Percentiles rank a stretch among this genome's conserved stretches.
These are phyloP conservation scores for Annulohypoxylon truncatum DNA, from an alignment of 2,329 filamentous ascomycete species.

Conservation along the genomic window DNA sequence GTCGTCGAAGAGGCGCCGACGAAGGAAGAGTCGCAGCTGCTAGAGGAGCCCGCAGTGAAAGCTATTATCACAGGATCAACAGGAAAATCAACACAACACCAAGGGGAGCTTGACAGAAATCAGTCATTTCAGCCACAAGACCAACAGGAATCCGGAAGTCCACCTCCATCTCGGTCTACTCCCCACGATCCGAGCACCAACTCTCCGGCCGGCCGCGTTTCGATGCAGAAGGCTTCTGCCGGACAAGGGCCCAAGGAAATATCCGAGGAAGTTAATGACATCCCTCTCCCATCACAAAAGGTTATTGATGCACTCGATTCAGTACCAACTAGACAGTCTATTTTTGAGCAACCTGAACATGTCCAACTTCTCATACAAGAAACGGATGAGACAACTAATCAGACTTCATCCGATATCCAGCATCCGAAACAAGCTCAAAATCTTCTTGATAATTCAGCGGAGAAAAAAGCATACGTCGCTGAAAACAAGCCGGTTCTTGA, in stretches of 20 bases:
- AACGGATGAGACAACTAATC: slow-evolving; percentile 16
- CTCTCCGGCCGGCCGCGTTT: slow-evolving; percentile 10
- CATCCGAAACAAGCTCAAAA: slow-evolving; percentile 20
- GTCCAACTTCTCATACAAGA: slow-evolving; percentile 21
- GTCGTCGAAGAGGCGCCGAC: slow-evolving; percentile 19
- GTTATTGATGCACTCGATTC: slow-evolving; percentile 51
- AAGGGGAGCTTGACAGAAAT: slow-evolving; percentile 4
- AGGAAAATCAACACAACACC: slow-evolving; percentile 23
- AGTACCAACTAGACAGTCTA: slow-evolving; percentile 50
- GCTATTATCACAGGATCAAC: slow-evolving; percentile 39
- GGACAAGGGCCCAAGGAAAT: slow-evolving; percentile 60
- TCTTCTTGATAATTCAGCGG: slow-evolving; percentile 19
- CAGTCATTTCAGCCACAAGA: slow-evolving; percentile 14
- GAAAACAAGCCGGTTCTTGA: slow-evolving; percentile 44
- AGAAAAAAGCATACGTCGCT: slow-evolving; percentile 29
- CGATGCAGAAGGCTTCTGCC: slow-evolving; percentile 57
- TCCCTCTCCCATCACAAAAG: slow-evolving; percentile 34
- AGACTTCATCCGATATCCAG: not conserved
- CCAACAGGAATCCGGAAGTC: not conserved
- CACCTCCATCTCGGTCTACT: slow-evolving; percentile 1
- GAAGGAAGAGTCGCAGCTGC: slow-evolving; percentile 27
- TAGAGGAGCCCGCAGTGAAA: slow-evolving; percentile 41
- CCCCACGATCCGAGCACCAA: not conserved
- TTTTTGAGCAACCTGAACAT: slow-evolving; percentile 39
- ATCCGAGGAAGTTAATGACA: slow-evolving; percentile 33